Percentiles rank a stretch among this genome's conserved stretches.
Evolutionary conservation across 192 early-diverging fungal genomes (phyloP).

Genomic region (Backusella circina): DNA sequence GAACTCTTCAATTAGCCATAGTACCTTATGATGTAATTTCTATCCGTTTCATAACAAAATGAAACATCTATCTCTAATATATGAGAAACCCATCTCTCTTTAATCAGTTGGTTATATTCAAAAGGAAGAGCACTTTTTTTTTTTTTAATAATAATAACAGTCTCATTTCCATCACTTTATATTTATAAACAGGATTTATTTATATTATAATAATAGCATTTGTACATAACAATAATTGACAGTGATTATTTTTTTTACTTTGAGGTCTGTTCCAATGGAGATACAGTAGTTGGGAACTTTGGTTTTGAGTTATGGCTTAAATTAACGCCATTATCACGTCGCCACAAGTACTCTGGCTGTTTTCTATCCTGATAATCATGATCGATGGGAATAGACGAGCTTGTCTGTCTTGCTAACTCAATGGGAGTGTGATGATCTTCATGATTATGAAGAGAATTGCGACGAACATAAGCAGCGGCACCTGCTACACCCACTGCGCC

Average conservation of each 20-base stretch:
- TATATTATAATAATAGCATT: too few relatives aligned
- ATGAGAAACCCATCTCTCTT: not conserved
- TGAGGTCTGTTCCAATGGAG: not conserved
- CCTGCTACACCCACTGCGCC: slow-evolving; percentile 34
- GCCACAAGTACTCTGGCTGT: slow-evolving; percentile 32
- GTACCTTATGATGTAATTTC: not conserved
- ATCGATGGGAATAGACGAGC: slow-evolving; percentile 6
- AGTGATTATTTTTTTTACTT: too few relatives aligned
- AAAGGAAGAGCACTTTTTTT: too few relatives aligned
- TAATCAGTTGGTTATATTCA: too few relatives aligned
- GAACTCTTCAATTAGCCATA: too few relatives aligned
- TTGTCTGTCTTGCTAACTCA: slow-evolving; percentile 22
- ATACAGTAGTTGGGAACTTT: slow-evolving; percentile 12
- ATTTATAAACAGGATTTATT: not conserved
- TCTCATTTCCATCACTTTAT: not conserved
- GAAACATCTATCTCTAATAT: not conserved
- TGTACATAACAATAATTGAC: too few relatives aligned
- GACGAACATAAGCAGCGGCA: slow-evolving; percentile 19
- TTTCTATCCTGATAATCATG: slow-evolving; percentile 17
- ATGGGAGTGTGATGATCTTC: slow-evolving; percentile 11
- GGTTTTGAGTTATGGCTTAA: slow-evolving; percentile 31
- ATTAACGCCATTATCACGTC: slow-evolving; percentile 28
- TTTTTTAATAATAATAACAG: too few relatives aligned
- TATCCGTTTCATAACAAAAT: not conserved
- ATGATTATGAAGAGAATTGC: slow-evolving; percentile 11